These are phyloP conservation scores for Penicillium thymicola DNA, from an alignment of 2,329 filamentous ascomycete species.

Conservation along the genomic window DNA sequence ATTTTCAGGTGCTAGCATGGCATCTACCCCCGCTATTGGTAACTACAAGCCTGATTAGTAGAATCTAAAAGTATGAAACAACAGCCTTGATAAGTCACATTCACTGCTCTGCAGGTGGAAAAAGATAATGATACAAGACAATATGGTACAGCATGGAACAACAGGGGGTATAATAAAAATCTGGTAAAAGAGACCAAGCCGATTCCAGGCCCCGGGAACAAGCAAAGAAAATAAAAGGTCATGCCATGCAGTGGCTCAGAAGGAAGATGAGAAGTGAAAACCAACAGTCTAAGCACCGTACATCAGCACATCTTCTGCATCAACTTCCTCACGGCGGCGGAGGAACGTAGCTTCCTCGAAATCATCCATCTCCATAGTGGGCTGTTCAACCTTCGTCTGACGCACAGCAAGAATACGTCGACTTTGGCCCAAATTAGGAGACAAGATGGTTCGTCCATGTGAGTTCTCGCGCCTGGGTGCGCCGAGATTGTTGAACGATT, in stretches of 20 bases:
- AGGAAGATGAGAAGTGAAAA: neutral
- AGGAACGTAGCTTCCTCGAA: conserved; percentile 3
- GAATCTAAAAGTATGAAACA: neutral
- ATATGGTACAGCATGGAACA: neutral
- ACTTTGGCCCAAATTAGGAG: conserved; percentile 31
- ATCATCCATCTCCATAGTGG: conserved; percentile 38
- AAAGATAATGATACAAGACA: neutral
- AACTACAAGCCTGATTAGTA: neutral
- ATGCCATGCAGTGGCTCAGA: neutral
- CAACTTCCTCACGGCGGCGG: conserved; percentile 6
- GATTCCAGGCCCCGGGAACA: neutral
- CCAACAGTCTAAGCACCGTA: conserved; percentile 28
- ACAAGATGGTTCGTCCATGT: conserved; percentile 31
- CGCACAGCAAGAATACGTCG: conserved; percentile 21
- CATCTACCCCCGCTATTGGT: no score
- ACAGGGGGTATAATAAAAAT: conserved; percentile 3
- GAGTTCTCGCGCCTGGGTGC: conserved; percentile 28
- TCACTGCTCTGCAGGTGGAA: neutral
- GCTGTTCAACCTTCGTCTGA: neutral
- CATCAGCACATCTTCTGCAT: conserved; percentile 34
- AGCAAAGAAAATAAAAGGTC: neutral
- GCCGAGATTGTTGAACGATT: conserved; percentile 18
- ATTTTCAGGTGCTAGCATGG: neutral
- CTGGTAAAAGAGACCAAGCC: neutral
- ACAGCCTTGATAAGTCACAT: neutral